phyloP scores from a whole-genome alignment of 495 filamentous ascomycete species.

The Amniculicola lignicola region DNA sequence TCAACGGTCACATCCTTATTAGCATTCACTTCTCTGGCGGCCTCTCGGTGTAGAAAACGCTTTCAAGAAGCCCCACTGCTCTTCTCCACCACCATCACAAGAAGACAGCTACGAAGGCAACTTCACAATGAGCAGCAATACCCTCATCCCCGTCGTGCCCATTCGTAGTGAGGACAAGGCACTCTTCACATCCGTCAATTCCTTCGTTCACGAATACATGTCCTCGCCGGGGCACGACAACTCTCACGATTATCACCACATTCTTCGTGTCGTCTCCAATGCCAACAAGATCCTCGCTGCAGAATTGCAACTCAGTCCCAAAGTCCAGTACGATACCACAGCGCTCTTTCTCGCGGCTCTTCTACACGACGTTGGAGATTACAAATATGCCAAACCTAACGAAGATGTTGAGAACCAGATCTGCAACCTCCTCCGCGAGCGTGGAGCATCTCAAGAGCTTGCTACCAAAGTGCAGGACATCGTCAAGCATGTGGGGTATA shows the following conservation, averaged over 20 bases:
- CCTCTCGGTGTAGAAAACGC: too few relatives aligned
- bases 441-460: constrained; percentile 53
- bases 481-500: constrained; percentile 71
- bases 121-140: constrained; percentile 11
- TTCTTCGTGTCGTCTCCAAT: constrained; percentile 71
- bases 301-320: constrained; percentile 42
- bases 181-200: constrained; percentile 45
- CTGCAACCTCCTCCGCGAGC: constrained; percentile 54
- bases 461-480: constrained; percentile 65
- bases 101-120: background rate
- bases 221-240: constrained; percentile 61
- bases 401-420: constrained; percentile 54
- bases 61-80: background rate
- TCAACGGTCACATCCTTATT: too few relatives aligned
- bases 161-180: constrained; percentile 13
- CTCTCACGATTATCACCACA: constrained; percentile 82
- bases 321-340: constrained; percentile 48
- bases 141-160: constrained; percentile 14
- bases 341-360: constrained; percentile 70
- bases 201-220: constrained; percentile 71
- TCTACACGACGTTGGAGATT: constrained; percentile 83
- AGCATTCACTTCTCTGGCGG: too few relatives aligned
- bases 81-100: background rate
- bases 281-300: constrained; percentile 57
- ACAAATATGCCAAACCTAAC: constrained; percentile 63